phyloP scores from a whole-genome alignment of 2,329 filamentous ascomycete species.

The Neopestalotiopsis sp. region DNA sequence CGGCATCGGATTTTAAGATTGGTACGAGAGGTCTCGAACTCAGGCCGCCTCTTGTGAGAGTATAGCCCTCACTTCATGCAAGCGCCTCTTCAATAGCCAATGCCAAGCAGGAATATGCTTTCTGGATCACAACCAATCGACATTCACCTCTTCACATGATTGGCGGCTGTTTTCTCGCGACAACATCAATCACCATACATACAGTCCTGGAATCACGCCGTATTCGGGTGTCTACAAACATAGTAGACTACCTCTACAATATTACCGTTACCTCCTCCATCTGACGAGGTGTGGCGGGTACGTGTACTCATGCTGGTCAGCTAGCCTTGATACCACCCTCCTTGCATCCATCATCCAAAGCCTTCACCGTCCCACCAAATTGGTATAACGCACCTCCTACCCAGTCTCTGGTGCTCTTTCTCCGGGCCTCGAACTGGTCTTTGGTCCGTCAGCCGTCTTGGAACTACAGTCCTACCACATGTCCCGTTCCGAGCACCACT shows the following conservation, averaged over 20 bases:
- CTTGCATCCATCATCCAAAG: neutral
- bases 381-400: neutral
- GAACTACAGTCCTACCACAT: neutral
- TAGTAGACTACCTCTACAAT: neutral
- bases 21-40: neutral
- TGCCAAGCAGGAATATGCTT: neutral
- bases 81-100: neutral
- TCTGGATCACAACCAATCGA: neutral
- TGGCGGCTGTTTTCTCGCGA: neutral
- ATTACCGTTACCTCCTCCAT: neutral
- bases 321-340: constrained; percentile 7
- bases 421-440: neutral
- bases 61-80: neutral
- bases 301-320: constrained; percentile 8
- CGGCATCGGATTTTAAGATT: neutral
- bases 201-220: neutral
- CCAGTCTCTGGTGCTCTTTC: neutral
- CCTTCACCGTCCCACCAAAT: neutral
- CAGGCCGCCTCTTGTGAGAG: neutral
- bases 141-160: neutral
- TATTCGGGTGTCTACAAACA: neutral
- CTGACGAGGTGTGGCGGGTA: constrained; percentile 4
- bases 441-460: neutral
- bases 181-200: neutral
- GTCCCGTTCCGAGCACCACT: neutral